These are phyloP conservation scores for Aureobasidium sp. DNA, from an alignment of 2,329 filamentous ascomycete species.

Conservation along the genomic window DNA sequence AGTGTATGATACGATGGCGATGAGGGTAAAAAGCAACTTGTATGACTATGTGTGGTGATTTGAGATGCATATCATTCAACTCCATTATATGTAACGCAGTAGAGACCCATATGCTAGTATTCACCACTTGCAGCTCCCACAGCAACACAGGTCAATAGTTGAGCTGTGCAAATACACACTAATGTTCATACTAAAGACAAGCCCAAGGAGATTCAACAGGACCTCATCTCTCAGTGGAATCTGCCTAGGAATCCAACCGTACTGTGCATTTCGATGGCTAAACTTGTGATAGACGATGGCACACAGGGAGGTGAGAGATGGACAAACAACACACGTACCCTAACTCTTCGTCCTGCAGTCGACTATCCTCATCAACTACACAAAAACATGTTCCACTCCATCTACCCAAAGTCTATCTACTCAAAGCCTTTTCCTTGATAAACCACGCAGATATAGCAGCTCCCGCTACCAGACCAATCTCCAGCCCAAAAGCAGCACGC, in stretches of 20 bases:
- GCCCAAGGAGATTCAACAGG: too few relatives aligned
- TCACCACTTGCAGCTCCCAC: too few relatives aligned
- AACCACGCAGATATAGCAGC: conserved; percentile 39
- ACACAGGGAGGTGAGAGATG: too few relatives aligned
- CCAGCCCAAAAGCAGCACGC: conserved; percentile 43
- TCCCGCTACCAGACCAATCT: conserved; percentile 43
- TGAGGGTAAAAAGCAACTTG: background rate
- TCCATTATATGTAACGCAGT: background rate
- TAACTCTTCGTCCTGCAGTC: background rate
- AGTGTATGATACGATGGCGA: background rate
- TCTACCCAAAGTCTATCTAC: background rate
- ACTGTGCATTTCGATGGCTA: background rate
- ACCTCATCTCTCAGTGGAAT: background rate
- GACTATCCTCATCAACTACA: too few relatives aligned
- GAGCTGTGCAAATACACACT: background rate
- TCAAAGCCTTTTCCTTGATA: conserved; percentile 34
- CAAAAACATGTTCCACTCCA: too few relatives aligned
- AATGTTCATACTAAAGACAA: too few relatives aligned
- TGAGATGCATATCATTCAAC: background rate
- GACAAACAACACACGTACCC: background rate
- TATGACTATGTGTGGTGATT: background rate
- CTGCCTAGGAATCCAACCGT: background rate
- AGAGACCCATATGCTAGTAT: too few relatives aligned
- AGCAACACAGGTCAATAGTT: background rate
- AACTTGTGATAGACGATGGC: too few relatives aligned